phyloP scores from a whole-genome alignment of 108 stramenopile genomes.

The Fragilaria crotonensis region DNA sequence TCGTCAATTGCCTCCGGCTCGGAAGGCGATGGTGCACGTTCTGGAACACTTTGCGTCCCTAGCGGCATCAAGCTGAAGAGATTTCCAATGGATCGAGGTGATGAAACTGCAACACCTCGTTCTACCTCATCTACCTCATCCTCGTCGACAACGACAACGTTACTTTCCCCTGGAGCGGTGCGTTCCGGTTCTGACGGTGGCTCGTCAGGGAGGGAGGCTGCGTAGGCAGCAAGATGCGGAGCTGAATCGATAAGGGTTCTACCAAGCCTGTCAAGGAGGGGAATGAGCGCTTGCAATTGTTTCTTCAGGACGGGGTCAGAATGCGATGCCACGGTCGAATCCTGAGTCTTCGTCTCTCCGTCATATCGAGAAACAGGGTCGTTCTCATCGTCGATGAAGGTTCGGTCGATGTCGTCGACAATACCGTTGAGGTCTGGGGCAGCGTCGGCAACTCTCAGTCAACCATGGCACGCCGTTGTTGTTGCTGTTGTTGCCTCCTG shows the following conservation, averaged over 20 bases:
- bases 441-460: no score
- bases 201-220: slow-evolving; percentile 39
- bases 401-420: slow-evolving; percentile 40
- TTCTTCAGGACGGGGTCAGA: neutral
- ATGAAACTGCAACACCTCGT: slow-evolving; percentile 15
- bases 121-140: slow-evolving; percentile 11
- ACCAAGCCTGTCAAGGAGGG: slow-evolving; percentile 81
- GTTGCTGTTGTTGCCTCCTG: slow-evolving; percentile 23
- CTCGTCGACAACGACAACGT: slow-evolving; percentile 6
- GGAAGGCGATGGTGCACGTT: neutral
- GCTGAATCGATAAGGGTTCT: slow-evolving; percentile 75
- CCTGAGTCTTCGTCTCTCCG: no score
- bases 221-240: slow-evolving; percentile 71
- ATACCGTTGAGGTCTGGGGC: no score
- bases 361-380: no score
- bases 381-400: slow-evolving; percentile 31
- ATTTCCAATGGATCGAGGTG: neutral
- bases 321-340: no score
- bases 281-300: slow-evolving; percentile 49
- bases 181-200: neutral
- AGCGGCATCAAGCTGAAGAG: neutral
- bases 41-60: neutral
- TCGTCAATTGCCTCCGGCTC: slow-evolving; percentile 3
- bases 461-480: no score
- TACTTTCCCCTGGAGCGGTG: neutral